Base-by-base conservation (phyloP, 768 basidiomycete species). In the Mycena rebaudengoi region DNA sequence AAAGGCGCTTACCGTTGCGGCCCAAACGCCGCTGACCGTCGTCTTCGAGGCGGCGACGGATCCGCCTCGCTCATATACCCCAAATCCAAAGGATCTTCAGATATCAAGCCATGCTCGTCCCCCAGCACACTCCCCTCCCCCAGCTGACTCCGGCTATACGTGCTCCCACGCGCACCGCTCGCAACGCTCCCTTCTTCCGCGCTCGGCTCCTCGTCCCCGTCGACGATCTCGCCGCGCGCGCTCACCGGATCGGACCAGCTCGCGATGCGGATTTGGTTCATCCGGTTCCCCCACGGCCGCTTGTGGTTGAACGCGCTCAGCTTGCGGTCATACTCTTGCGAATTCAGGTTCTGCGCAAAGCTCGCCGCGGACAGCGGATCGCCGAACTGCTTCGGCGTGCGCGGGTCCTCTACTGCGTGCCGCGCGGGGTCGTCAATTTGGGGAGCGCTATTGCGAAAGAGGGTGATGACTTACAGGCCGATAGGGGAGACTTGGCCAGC, bases 401-500 rank as follows among this genome's bases (percentile, higher is more conserved):
- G 66, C 43, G 62, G 66, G 43, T 68, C 66, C 16, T 68, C 62
- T 16, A 26, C 66, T 64, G 37, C 20, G 41, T 6, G n/a, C n/a
- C n/a, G n/a, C n/a, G n/a, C n/a, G n/a, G n/a, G n/a, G n/a, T n/a
- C n/a, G n/a, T n/a, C n/a, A n/a, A n/a, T n/a, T n/a, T n/a, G n/a
- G n/a, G n/a, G n/a, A n/a, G n/a, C n/a, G n/a, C n/a, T n/a, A n/a
- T n/a, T n/a, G n/a, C n/a, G n/a, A 30, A 30, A 62, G 7, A 46
- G 6, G 43, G 18, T 11, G 16, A 23, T 53, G 23, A 56, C 54
- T 10, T 54, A 61, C 69, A 73, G 89, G n/a, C 91, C 88, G 64
- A 85, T 78, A 7, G 91, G 91, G 25, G 91, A 94, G 1, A 83
- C 86, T 70, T 92, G 92, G 1, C 91, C 91, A n/a, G 69, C 91